phyloP scores from a whole-genome alignment of 1,284 basidiomycete genomes.

The Phaffia rhodozyma region DNA sequence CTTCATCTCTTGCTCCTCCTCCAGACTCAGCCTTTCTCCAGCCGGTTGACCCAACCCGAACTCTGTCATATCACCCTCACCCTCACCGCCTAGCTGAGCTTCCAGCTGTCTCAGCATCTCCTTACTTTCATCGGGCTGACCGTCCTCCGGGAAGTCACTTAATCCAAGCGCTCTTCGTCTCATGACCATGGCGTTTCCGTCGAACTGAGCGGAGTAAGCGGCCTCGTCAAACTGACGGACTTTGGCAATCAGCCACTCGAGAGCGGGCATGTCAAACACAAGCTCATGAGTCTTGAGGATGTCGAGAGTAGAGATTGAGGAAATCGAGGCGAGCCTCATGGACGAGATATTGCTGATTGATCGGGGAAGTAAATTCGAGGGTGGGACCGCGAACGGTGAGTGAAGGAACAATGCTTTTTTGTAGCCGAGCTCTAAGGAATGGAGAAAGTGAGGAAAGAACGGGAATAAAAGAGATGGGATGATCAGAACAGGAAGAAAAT shows the following conservation, averaged over 20 bases:
- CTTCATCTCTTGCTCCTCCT: no score
- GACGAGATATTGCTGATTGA: neutral
- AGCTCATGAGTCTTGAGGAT: slow-evolving; percentile 10
- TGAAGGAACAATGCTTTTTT: slow-evolving; percentile 28
- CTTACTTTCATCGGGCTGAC: slow-evolving; percentile 16
- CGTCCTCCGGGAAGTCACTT: slow-evolving; percentile 16
- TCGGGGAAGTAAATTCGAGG: neutral
- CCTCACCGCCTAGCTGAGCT: neutral
- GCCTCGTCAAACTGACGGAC: neutral
- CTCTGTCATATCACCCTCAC: neutral
- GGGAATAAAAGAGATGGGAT: slow-evolving; percentile 26
- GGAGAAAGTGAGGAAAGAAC: neutral
- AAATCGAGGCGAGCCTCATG: slow-evolving; percentile 6
- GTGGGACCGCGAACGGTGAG: slow-evolving; percentile 21
- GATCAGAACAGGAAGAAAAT: slow-evolving; percentile 20
- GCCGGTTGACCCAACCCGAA: no score
- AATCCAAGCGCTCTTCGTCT: slow-evolving; percentile 10
- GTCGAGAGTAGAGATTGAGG: slow-evolving; percentile 12
- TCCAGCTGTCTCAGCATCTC: slow-evolving; percentile 9
- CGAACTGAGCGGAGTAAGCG: neutral
- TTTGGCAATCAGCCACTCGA: slow-evolving; percentile 17
- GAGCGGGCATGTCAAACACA: slow-evolving; percentile 6
- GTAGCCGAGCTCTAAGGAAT: slow-evolving; percentile 1
- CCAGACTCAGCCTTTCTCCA: no score
- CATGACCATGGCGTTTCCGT: slow-evolving; percentile 19